These are phyloP conservation scores for Exophiala aquamarina DNA, from an alignment of 2,329 filamentous ascomycete species.

Conservation along the genomic window DNA sequence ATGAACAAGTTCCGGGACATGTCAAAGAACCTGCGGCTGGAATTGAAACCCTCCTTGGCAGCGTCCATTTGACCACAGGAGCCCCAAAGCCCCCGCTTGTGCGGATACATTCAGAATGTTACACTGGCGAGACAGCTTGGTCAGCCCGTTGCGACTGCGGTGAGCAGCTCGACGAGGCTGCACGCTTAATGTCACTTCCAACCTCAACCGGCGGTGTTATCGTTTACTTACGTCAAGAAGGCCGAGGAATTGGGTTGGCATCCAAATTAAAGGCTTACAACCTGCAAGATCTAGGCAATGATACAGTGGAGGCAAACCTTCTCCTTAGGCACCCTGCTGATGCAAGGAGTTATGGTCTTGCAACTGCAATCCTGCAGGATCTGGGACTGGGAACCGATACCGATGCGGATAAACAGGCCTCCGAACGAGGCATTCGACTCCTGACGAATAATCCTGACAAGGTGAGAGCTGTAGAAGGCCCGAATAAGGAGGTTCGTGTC, in stretches of 20 bases:
- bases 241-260: slow-evolving; percentile 87
- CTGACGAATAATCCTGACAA: slow-evolving; percentile 98
- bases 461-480: slow-evolving; percentile 89
- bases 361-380: slow-evolving; percentile 89
- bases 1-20: slow-evolving; percentile 15
- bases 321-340: slow-evolving; percentile 89
- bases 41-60: slow-evolving; percentile 13
- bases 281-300: slow-evolving; percentile 91
- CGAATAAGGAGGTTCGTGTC: slow-evolving; percentile 81
- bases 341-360: slow-evolving; percentile 91
- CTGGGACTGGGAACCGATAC: slow-evolving; percentile 68
- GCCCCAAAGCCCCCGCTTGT: slow-evolving; percentile 66
- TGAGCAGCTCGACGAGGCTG: slow-evolving; percentile 95
- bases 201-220: slow-evolving; percentile 74
- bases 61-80: background rate
- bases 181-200: slow-evolving; percentile 81
- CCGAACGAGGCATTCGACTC: slow-evolving; percentile 61
- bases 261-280: slow-evolving; percentile 99
- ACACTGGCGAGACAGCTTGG: slow-evolving; percentile 98
- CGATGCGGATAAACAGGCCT: slow-evolving; percentile 33
- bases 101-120: slow-evolving; percentile 96
- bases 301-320: slow-evolving; percentile 95
- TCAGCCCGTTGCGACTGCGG: slow-evolving; percentile 96
- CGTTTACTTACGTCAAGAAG: slow-evolving; percentile 93
- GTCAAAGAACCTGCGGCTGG: slow-evolving; percentile 4